A percentile compares a stretch with the other conserved stretches of the same genome.
Evolutionary conservation across 2,329 filamentous ascomycete genomes (phyloP).

Genomic region (Fusarium pseudograminearum): DNA sequence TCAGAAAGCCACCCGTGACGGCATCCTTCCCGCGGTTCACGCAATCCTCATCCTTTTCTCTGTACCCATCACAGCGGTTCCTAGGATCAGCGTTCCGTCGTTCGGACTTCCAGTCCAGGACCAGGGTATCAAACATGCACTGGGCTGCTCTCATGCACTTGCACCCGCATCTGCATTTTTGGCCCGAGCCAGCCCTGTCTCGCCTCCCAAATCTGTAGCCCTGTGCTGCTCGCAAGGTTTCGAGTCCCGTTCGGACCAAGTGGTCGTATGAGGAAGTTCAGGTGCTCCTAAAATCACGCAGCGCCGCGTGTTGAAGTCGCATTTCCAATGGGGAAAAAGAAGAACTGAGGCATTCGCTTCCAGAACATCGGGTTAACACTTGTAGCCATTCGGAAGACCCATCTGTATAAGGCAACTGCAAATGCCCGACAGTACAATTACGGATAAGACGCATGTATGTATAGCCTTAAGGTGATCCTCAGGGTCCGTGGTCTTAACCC

Average conservation of each 20-base stretch:
- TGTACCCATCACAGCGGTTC: conserved; percentile 22
- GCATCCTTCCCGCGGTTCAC: conserved; percentile 25
- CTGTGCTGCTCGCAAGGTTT: conserved; percentile 19
- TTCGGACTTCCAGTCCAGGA: conserved; percentile 1
- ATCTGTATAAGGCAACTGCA: conserved; percentile 16
- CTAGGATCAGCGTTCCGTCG: conserved; percentile 18
- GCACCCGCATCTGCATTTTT: not conserved
- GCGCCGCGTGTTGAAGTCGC: conserved; percentile 10
- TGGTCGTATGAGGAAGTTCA: conserved; percentile 42
- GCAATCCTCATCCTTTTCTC: conserved; percentile 10
- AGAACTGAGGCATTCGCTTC: conserved; percentile 19
- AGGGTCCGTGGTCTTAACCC: conserved; percentile 1
- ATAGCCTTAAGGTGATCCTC: conserved; percentile 12
- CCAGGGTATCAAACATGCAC: conserved; percentile 20
- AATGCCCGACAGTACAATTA: conserved; percentile 1
- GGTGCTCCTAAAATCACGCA: conserved; percentile 17
- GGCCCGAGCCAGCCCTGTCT: conserved; percentile 12
- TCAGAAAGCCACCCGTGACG: not conserved
- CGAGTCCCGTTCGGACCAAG: conserved; percentile 16
- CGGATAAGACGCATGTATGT: not conserved
- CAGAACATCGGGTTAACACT: conserved; percentile 25
- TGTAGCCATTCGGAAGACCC: conserved; percentile 23
- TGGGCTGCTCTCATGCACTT: not conserved
- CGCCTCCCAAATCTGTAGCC: conserved; percentile 3
- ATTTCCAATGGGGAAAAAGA: conserved; percentile 1